Base-by-base conservation (phyloP, 495 filamentous ascomycete genomes). In the Hypoxylon fragiforme region DNA sequence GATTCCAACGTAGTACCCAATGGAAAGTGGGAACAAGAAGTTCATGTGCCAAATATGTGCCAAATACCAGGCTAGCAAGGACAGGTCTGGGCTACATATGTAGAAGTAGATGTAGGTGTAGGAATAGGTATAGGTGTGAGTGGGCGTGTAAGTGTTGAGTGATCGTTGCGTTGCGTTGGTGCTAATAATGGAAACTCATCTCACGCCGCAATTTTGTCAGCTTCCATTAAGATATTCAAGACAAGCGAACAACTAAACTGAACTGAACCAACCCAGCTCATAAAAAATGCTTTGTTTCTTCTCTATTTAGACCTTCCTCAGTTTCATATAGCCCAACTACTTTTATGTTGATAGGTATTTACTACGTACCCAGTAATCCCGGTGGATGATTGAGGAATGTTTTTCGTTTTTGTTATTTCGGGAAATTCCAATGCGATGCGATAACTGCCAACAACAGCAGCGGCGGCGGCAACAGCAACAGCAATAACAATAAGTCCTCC, bases 161-260 rank as follows among this genome's bases (percentile, higher is more conserved):
- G 24, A 4, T 28, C n/a, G n/a, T n/a, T n/a, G n/a, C n/a, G 38
- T 35, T 11, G n/a, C 4, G 16, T 40, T 22, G 28, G n/a, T 62
- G 38, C 52, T 56, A 49, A 62, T 62, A 51, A 55, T 50, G 51
- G 55, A 59, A 59, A 47, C 41, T 32, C n/a, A 20, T 1, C 22
- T 31, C 20, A 37, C 41, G 38, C 14, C 41, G 24, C 16, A 49
- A 37, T 40, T 20, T 26, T n/a, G 34, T 15, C 30, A 22, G 6
- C 28, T 41, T 24, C 24, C 24, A 6, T 35, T 4, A 20, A 44
- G 36, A 44, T 19, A 48, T 21, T 34, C 36, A 42, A 50, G 44
- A 40, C 52, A 14, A 44, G 28, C n/a, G 4, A 4, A 9, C 24
- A 28, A 28, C 24, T n/a, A n/a, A n/a, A n/a, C n/a, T n/a, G n/a